A percentile compares a stretch with the other conserved stretches of the same genome.
Conservation (phyloP, 2,329 filamentous ascomycete species). For the Xylaria sp. region DNA sequence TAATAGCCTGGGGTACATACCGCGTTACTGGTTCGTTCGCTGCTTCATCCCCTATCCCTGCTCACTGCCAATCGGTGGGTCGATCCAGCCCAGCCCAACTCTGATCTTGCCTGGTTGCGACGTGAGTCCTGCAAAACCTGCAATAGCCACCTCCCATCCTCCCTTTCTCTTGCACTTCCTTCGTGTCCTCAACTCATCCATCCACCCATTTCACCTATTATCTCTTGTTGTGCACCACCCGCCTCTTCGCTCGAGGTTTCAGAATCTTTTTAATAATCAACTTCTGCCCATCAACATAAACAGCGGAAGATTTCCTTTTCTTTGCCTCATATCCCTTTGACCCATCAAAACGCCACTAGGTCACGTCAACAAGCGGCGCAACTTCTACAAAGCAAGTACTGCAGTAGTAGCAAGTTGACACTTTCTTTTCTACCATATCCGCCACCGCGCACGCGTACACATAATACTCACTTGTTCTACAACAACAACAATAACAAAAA, state of each 20-base stretch:
- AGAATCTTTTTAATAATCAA: constrained; percentile 24
- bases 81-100: constrained; percentile 21
- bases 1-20: constrained; percentile 3
- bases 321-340: constrained; percentile 25
- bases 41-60: not conserved
- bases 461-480: not conserved
- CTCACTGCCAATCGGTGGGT: constrained; percentile 12
- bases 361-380: constrained; percentile 15
- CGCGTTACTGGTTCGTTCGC: constrained; percentile 26
- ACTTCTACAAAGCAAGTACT: constrained; percentile 13
- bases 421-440: constrained; percentile 17
- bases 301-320: constrained; percentile 35
- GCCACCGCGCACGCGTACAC: constrained; percentile 4
- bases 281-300: constrained; percentile 9
- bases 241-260: constrained; percentile 30
- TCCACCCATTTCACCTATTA: not conserved
- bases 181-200: constrained; percentile 9
- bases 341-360: constrained; percentile 6
- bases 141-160: constrained; percentile 19
- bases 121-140: constrained; percentile 23
- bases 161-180: constrained; percentile 17
- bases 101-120: constrained; percentile 2
- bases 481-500: constrained; percentile 16
- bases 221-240: constrained; percentile 10
- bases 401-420: constrained; percentile 27